Evolutionary conservation across 2,329 filamentous ascomycete genomes (phyloP), one percentile per base, ranked within the genome.

Genomic region (Dothideomycetidae sp.): DNA sequence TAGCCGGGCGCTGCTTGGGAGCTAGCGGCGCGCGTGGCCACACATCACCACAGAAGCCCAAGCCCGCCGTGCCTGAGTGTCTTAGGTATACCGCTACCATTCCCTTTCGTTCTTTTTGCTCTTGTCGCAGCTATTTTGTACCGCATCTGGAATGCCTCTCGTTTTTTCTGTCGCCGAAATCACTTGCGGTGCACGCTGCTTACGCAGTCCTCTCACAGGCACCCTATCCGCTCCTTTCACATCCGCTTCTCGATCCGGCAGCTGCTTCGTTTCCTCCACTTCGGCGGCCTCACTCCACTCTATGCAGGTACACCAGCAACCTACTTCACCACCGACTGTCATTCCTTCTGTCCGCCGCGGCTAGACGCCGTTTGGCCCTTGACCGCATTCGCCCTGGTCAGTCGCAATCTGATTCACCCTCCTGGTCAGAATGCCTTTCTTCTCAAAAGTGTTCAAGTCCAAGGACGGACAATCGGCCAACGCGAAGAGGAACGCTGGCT

Each of bases 371-470:
- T n/a, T 26, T 7, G 7, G 21, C n/a, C n/a, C n/a, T 26, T n/a
- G 21, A 26, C 21, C 21, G 21, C 7, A 7, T n/a, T 26, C 21
- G 21, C 7, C 21, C 21, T 26, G 21, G n/a, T 26, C 21, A 26
- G n/a, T 26, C n/a, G 21, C 29, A 38, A 31, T 12, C 5, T 21
- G 14, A 23, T 11, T 17, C n/a, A 29, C 23, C n/a, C 5, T 5
- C 10, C n/a, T 15, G 21, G 21, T n/a, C 44, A 38, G 34, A 33
- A 73, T 73, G 68, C 62, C 70, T 39, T 71, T 74, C 53, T 71
- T 75, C 52, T 70, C 69, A 41, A 67, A 64, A 43, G 65, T 70
- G 42, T 72, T 88, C 60, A 84, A 83, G 68, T 71, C 72, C 63
- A 85, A 78, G 63, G 82, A 90, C 63, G 61, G 64, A 48, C 57